Conservation (phyloP, 106 monocot species). For the Allium sativum region DNA sequence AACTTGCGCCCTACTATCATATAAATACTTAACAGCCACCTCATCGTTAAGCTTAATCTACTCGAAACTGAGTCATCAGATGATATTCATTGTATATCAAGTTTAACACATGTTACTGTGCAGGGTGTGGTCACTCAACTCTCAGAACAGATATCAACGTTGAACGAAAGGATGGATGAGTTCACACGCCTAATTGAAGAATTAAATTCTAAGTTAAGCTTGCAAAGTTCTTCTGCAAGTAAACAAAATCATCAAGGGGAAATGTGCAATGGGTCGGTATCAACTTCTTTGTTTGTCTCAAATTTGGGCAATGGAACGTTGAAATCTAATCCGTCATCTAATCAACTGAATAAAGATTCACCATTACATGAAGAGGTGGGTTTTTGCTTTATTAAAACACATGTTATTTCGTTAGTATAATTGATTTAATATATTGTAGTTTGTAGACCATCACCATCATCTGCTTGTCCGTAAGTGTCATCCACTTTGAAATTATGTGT, state of each 20-base stretch:
- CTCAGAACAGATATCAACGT: constrained; percentile 77
- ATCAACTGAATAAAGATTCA: constrained; percentile 63
- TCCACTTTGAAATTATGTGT: neutral
- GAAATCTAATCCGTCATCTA: constrained; percentile 56
- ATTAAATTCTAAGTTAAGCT: constrained; percentile 52
- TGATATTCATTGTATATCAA: neutral
- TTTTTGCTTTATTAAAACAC: neutral
- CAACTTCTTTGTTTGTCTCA: constrained; percentile 57
- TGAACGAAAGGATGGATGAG: constrained; percentile 85
- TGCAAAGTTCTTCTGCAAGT: constrained; percentile 34
- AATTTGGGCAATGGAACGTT: constrained; percentile 62
- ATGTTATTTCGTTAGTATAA: too few species aligned
- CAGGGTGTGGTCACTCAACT: constrained; percentile 70
- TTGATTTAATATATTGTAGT: neutral
- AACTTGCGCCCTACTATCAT: too few species aligned
- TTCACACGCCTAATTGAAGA: constrained; percentile 76
- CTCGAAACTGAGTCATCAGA: too few species aligned
- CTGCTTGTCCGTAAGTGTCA: neutral
- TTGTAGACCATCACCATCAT: neutral
- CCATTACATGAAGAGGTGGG: constrained; percentile 80
- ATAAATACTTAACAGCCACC: too few species aligned
- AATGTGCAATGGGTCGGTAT: constrained; percentile 52
- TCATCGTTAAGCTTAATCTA: too few species aligned
- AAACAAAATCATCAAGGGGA: constrained; percentile 60
- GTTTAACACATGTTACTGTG: neutral